Percentiles rank a stretch among this genome's conserved stretches.
phyloP scores from a whole-genome alignment of 1,139 yeast species.

The Zygosaccharomyces pseudobailii region DNA sequence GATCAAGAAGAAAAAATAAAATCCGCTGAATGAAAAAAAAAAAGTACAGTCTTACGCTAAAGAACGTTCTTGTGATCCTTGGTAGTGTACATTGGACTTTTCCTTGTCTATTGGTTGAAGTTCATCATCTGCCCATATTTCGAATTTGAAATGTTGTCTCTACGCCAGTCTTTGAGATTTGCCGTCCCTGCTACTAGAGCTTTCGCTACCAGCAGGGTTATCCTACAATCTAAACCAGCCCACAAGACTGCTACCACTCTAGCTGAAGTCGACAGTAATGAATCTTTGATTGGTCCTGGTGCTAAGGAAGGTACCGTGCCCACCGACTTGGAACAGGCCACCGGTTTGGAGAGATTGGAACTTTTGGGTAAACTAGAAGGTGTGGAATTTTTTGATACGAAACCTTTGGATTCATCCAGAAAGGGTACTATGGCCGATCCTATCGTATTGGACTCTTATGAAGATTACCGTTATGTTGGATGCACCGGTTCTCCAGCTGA shows the following conservation, averaged over 20 bases:
- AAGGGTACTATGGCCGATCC: conserved; percentile 87
- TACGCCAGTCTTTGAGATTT: conserved; percentile 27
- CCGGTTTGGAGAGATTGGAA: conserved; percentile 98
- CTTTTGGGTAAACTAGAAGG: conserved; percentile 92
- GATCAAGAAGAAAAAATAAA: not conserved
- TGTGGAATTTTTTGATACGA: conserved; percentile 88
- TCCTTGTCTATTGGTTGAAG: not conserved
- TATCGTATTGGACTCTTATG: conserved; percentile 82
- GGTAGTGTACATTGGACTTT: not conserved
- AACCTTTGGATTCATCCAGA: conserved; percentile 84
- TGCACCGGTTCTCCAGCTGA: conserved; percentile 97
- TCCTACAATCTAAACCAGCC: conserved; percentile 32
- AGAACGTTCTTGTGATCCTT: not conserved
- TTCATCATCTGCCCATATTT: not conserved
- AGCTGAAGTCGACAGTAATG: conserved; percentile 76
- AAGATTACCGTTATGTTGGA: conserved; percentile 92
- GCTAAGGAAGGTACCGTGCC: conserved; percentile 81
- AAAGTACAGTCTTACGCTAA: not conserved
- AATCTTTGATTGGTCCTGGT: conserved; percentile 85
- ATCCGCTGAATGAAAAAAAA: not conserved
- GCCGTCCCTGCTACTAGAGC: conserved; percentile 30
- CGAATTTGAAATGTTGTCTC: conserved; percentile 19
- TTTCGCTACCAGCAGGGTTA: conserved; percentile 24
- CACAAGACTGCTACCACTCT: conserved; percentile 62
- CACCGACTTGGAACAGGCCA: conserved; percentile 91